Evolutionary conservation across 2,329 filamentous ascomycete genomes (phyloP), one percentile per base, ranked within the genome.

Genomic region (Colletotrichum sp.): DNA sequence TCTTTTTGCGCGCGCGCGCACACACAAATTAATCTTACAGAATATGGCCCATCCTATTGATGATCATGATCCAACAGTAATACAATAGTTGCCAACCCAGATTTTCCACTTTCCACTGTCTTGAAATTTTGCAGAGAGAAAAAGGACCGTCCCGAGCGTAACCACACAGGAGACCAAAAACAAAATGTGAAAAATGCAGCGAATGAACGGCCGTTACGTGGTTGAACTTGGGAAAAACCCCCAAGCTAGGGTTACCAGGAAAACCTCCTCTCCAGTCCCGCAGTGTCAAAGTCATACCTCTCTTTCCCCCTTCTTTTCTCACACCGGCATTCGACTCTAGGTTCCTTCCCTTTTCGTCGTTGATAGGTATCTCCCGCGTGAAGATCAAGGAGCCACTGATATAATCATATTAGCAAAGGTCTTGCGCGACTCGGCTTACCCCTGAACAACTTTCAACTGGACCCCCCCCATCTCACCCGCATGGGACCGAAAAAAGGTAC

Each of bases 131-230:
- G 43, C 43, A 52, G 43, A 52, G n/a, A 52, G 18, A 13, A 24
- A 60, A 74, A 72, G 55, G 32, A 64, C 58, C 74, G 58, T 65
- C 65, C 32, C 43, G 24, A 73, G 43, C 48, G n/a, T 26, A 34
- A 68, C 38, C 55, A 75, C 38, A 30, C 30, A 58, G 67, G 60
- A 64, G 30, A 24, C 57, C 30, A 64, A 63, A 63, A 15, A 68
- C 32, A 6, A 52, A 58, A 28, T n/a, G 32, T 74, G 58, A 52
- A 66, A 57, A 71, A 66, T 60, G 10, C 60, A 76, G 32, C 71
- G 74, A 76, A 76, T 76, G 71, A 74, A 66, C 65, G 36, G 74
- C 71, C 71, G 60, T 76, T 75, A 71, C 71, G 74, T 76, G 74
- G 74, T 74, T 75, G 63, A 76, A 75, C 65, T 76, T 60, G 74